These are phyloP conservation scores for Rasamsonia emersonii DNA, from an alignment of 2,329 filamentous ascomycete genomes.

Conservation along the genomic window DNA sequence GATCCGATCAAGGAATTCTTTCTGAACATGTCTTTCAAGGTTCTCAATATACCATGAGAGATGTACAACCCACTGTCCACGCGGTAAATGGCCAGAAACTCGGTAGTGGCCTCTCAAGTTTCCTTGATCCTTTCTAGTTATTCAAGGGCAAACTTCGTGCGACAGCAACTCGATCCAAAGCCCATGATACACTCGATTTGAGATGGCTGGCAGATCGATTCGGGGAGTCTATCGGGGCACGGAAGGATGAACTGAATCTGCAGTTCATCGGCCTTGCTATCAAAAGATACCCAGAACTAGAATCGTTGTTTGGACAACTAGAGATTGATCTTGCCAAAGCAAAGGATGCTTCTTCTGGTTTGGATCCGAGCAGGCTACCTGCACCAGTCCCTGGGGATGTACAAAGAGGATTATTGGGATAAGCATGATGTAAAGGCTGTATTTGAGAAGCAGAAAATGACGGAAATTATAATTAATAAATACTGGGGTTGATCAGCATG, in stretches of 20 bases:
- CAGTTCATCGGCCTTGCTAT: slow-evolving; percentile 13
- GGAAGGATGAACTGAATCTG: slow-evolving; percentile 8
- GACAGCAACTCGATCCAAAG: slow-evolving; percentile 13
- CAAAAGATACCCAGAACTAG: too few species aligned
- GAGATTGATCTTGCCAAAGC: too few species aligned
- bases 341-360: too few species aligned
- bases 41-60: slow-evolving; percentile 8
- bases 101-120: slow-evolving; percentile 10
- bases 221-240: slow-evolving; percentile 5
- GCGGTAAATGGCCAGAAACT: slow-evolving; percentile 8
- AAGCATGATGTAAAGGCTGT: too few species aligned
- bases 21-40: slow-evolving; percentile 3
- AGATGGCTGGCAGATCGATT: slow-evolving; percentile 13
- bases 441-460: too few species aligned
- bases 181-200: slow-evolving; percentile 15
- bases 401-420: too few species aligned
- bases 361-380: too few species aligned
- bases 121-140: slow-evolving; percentile 15
- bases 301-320: too few species aligned
- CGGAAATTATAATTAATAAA: too few species aligned
- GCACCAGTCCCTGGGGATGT: too few species aligned
- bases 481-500: too few species aligned
- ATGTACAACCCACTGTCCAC: slow-evolving; percentile 5
- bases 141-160: slow-evolving; percentile 18
- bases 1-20: not conserved